These are phyloP conservation scores for Zygnema circumcarinatum DNA, from an alignment of 139 green algal species.

Conservation along the genomic window DNA sequence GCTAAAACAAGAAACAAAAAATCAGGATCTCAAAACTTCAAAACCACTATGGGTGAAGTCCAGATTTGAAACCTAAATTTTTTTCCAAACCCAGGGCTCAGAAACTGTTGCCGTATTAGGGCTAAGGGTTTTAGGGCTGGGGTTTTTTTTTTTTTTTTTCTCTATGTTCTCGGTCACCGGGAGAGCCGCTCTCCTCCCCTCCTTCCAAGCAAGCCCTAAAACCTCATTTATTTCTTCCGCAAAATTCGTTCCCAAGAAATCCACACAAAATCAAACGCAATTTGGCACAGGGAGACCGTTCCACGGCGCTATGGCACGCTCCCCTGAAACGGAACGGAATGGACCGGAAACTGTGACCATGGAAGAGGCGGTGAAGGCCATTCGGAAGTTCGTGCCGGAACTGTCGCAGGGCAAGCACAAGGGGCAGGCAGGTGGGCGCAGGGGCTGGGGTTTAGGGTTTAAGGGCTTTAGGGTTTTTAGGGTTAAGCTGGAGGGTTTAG, in stretches of 20 bases:
- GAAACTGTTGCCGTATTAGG: background rate
- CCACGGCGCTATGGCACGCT: background rate
- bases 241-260: background rate
- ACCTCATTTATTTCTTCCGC: background rate
- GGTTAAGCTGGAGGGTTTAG: too few relatives aligned
- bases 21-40: background rate
- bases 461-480: background rate
- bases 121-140: too few relatives aligned
- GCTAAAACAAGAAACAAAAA: background rate
- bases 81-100: background rate
- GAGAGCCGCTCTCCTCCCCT: background rate
- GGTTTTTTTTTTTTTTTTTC: background rate
- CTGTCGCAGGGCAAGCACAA: conserved; percentile 42
- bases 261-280: background rate
- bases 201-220: background rate
- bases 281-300: background rate
- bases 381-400: conserved; percentile 37
- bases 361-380: conserved; percentile 23
- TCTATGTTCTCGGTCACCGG: background rate
- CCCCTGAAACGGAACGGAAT: background rate
- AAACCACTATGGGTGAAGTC: background rate
- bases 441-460: background rate
- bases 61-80: background rate
- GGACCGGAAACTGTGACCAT: background rate
- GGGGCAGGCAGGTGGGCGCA: conserved; percentile 31